Evolutionary conservation across 768 basidiomycete genomes (phyloP), one percentile per base, ranked within the genome.

Genomic region (Albatrellus ellisii): DNA sequence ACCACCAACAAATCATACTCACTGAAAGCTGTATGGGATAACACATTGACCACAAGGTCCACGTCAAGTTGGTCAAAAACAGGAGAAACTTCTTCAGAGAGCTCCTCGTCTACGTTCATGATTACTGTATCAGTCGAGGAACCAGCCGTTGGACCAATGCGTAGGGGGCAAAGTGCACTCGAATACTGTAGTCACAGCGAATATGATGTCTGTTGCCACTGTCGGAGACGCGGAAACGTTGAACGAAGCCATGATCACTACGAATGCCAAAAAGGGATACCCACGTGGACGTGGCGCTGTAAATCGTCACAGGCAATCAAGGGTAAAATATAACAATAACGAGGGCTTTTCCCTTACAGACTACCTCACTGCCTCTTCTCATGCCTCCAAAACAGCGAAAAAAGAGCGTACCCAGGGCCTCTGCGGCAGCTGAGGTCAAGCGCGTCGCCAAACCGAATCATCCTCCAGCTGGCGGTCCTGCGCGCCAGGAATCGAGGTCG

Each of bases 21-120:
- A 83, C 88, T 87, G 66, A 92, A 85, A 21, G 67, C 65, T 1
- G 90, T 92, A 55, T 83, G 72, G 35, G 68, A 61, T 42, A 91
- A 64, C 41, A 90, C 85, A 62, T 85, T 87, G 50, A 86, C 62
- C 39, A 89, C 58, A 43, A 86, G 63, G 60, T 91, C 88, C 27
- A 89, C 45, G 62, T 89, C 80, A 45, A 89, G 60, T 45, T 62
- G 64, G 58, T 88, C 86, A 54, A 76, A 80, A 35, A 82, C 61
- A 15, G 72, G 73, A 8, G 35, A 36, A 17, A 22, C 14, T n/a
- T 41, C 40, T 26, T 15, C 20, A 15, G n/a, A n/a, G n/a, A 46
- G 41, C 28, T 48, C 46, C 25, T 36, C 28, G 37, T 24, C n/a
- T 11, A 35, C 32, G 26, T 43, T 36, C 20, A 20, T 14, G 3